These are phyloP conservation scores for Kodamaea kakaduensis DNA, from an alignment of 805 yeast species.

Conservation along the genomic window DNA sequence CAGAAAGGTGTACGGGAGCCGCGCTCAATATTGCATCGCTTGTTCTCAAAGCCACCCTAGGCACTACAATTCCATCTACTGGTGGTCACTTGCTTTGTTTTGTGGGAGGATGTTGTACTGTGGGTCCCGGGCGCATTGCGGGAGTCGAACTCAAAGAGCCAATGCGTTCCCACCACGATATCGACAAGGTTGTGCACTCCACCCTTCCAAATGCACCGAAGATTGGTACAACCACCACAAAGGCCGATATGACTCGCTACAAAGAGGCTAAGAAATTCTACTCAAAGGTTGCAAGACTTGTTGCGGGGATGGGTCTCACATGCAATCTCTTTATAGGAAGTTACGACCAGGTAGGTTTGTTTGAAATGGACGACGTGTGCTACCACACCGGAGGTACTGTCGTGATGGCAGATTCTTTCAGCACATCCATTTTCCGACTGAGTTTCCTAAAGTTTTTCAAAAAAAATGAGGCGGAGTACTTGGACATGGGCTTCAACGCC, in stretches of 20 bases:
- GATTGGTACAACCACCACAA: constrained; percentile 32
- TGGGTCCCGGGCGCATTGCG: constrained; percentile 62
- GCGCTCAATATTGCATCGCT: constrained; percentile 49
- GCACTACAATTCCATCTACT: constrained; percentile 36
- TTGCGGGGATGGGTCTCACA: constrained; percentile 50
- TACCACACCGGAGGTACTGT: constrained; percentile 60
- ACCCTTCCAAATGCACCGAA: constrained; percentile 26
- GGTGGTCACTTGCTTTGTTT: constrained; percentile 56
- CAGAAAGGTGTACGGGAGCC: constrained; percentile 54
- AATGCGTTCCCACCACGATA: constrained; percentile 62
- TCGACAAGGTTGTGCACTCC: constrained; percentile 41
- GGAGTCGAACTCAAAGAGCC: constrained; percentile 55
- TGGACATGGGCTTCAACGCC: constrained; percentile 56
- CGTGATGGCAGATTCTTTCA: constrained; percentile 61
- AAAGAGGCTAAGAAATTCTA: constrained; percentile 45
- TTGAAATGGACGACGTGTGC: constrained; percentile 59
- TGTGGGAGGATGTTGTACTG: constrained; percentile 62
- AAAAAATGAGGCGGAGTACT: constrained; percentile 21
- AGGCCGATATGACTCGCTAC: constrained; percentile 27
- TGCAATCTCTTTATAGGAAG: constrained; percentile 60
- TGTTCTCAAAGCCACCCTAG: constrained; percentile 35
- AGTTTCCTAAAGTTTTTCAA: constrained; percentile 52
- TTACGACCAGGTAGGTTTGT: constrained; percentile 65
- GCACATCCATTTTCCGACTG: constrained; percentile 65
- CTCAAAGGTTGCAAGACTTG: constrained; percentile 42